Conservation (phyloP, 2,329 filamentous ascomycete species). For the Xylariaceae sp. region DNA sequence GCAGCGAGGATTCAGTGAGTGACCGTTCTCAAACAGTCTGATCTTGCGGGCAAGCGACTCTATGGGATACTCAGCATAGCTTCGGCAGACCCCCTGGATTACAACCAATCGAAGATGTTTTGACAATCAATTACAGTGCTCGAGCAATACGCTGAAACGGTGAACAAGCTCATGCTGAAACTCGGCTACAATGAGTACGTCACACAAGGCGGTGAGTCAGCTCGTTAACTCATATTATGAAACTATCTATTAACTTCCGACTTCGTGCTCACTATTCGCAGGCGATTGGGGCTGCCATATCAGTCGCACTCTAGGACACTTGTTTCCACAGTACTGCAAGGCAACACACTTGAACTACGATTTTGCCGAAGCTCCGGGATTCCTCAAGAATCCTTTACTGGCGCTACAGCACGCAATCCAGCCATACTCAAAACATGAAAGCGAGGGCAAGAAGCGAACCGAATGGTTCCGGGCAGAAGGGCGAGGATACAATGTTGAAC, state of each 20-base stretch:
- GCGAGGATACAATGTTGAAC: conserved; percentile 54
- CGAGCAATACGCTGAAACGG: conserved; percentile 58
- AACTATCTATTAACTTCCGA: background rate
- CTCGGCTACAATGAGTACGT: conserved; percentile 62
- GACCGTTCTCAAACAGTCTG: too few species aligned
- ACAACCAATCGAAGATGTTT: too few species aligned
- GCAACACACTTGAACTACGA: conserved; percentile 61
- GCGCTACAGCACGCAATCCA: conserved; percentile 53
- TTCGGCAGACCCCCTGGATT: too few species aligned
- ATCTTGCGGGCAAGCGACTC: too few species aligned
- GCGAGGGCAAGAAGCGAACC: conserved; percentile 47
- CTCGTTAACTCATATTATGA: background rate
- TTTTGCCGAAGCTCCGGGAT: conserved; percentile 43
- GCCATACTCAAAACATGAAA: conserved; percentile 50
- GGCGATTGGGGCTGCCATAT: conserved; percentile 70
- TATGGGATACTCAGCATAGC: too few species aligned
- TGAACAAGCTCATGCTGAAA: conserved; percentile 64
- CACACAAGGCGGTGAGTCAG: conserved; percentile 24
- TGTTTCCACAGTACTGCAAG: conserved; percentile 54
- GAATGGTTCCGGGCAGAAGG: conserved; percentile 57
- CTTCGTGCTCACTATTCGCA: conserved; percentile 3
- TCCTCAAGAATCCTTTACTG: conserved; percentile 50
- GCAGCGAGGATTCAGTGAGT: conserved; percentile 46
- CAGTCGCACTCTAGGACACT: conserved; percentile 55
- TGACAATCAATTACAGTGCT: conserved; percentile 29